These are phyloP conservation scores for Musa acuminata DNA, from an alignment of 176 grass and related monocot genomes.

Conservation along the genomic window DNA sequence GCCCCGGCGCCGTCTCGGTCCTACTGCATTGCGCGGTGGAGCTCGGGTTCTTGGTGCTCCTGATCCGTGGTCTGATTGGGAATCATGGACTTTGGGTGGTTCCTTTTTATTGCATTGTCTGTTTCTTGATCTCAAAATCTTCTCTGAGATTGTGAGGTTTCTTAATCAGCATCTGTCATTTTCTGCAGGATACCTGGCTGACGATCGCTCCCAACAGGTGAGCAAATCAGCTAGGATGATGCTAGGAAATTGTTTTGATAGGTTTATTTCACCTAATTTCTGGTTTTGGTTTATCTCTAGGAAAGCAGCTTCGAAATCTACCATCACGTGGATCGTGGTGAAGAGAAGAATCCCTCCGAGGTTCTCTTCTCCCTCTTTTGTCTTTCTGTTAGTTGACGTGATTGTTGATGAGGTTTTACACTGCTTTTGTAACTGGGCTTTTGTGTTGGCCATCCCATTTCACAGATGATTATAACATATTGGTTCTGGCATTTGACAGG, in stretches of 20 bases:
- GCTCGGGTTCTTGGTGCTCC: not conserved
- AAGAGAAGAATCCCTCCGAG: constrained; percentile 24
- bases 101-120: not conserved
- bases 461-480: constrained; percentile 8
- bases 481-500: constrained; percentile 20
- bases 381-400: not conserved
- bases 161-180: not conserved
- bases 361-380: constrained; percentile 20
- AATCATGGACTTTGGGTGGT: not conserved
- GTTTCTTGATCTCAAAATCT: not conserved
- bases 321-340: constrained; percentile 11
- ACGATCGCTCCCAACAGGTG: constrained; percentile 32
- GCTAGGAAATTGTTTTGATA: not conserved
- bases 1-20: not conserved
- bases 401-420: not conserved
- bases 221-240: constrained; percentile 12
- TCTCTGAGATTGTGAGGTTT: not conserved
- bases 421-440: not conserved
- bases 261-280: not conserved
- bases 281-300: constrained; percentile 9
- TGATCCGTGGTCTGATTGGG: not conserved
- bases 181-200: constrained; percentile 30
- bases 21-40: not conserved
- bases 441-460: constrained; percentile 1
- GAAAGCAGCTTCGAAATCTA: constrained; percentile 18